Base-by-base conservation (phyloP, 139 green algal genomes). In the Tetradesmus lagerheimii region DNA sequence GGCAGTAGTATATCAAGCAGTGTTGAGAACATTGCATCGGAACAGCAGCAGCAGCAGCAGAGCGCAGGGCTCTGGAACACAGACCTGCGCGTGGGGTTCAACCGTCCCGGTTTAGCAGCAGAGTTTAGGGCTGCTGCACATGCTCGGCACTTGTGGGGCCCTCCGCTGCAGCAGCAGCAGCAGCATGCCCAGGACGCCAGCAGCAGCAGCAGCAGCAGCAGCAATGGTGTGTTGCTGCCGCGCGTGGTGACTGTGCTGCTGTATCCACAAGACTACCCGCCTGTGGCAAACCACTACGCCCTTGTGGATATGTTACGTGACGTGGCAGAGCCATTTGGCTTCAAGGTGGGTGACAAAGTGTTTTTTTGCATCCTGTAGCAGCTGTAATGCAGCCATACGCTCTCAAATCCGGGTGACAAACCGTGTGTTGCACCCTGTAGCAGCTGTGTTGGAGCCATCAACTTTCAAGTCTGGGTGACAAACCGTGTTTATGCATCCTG, bases 281-380 rank as follows among this genome's bases (percentile, higher is more conserved):
- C 67, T 39, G 57, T 94, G 16, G 12, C 16, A 0, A 94, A 94
- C 85, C 67, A 86, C 47, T 23, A 41, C 25, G 88, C 93, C 77
- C 83, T 97, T 79, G 83, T 94, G n/a, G 57, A 76, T 6, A 89
- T 93, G 50, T 66, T 98, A 62, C 53, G 90, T 20, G 85, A 95
- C 38, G 64, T 96, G 37, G 92, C 90, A 11, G 88, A 88, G 23
- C 83, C 93, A 29, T 78, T 89, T n/a, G 93, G 92, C 27, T 90
- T 92, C 23, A 62, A 92, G 82, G 93, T 94, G 87, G 67, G 83
- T 71, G n/a, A n/a, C n/a, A n/a, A 11, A 27, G 6, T 6, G 57
- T 27, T 71, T 5, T 11, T 50, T 4, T 4, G 43, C 43, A 50
- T 4, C n/a, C 43, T 50, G 43, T 8, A 50, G 43, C 43, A 50